phyloP scores from a whole-genome alignment of 2,329 filamentous ascomycete genomes.

The Periglandula ipomoeae region DNA sequence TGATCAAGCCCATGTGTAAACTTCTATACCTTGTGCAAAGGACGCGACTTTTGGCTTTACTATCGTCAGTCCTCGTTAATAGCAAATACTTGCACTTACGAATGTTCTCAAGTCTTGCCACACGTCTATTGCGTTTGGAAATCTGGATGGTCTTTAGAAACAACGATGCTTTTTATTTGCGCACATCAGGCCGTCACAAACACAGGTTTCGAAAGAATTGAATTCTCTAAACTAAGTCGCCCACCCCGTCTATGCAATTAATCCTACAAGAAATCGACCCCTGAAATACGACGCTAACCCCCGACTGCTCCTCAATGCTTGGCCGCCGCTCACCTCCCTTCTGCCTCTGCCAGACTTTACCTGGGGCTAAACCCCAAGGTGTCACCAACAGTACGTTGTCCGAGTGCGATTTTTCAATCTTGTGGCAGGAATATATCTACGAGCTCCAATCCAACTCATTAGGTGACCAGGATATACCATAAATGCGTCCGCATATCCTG shows the following conservation, averaged over 20 bases:
- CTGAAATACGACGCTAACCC: slow-evolving; percentile 2
- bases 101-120: too few relatives aligned
- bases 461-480: background rate
- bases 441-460: background rate
- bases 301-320: background rate
- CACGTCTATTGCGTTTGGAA: too few relatives aligned
- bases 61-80: too few relatives aligned
- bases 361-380: too few relatives aligned
- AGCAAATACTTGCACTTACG: too few relatives aligned
- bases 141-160: too few relatives aligned
- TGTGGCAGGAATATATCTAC: background rate
- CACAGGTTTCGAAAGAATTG: background rate
- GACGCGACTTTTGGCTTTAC: too few relatives aligned
- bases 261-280: background rate
- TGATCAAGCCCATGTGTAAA: too few relatives aligned
- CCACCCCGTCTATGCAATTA: background rate
- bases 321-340: background rate
- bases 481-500: background rate
- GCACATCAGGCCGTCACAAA: background rate
- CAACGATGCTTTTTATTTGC: too few relatives aligned
- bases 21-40: too few relatives aligned
- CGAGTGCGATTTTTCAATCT: background rate
- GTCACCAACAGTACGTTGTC: background rate
- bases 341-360: background rate
- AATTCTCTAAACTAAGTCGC: background rate